A percentile compares a stretch with the other conserved stretches of the same genome.
Conservation (phyloP, 805 yeast species). For the Saccharomycopsis malanga region DNA sequence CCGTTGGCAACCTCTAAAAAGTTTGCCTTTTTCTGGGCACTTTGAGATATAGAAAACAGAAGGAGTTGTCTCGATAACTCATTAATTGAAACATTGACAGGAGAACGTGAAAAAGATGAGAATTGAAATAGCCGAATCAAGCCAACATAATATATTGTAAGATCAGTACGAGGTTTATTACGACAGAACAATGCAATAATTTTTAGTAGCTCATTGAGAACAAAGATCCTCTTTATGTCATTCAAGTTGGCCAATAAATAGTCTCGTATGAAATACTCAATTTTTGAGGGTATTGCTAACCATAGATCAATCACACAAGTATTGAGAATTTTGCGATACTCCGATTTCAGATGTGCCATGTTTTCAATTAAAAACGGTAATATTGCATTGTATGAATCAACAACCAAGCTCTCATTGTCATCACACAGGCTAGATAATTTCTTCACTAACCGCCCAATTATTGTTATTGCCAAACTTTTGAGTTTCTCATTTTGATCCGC, state of each 20-base stretch:
- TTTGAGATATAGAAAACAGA: conserved; percentile 2
- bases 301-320: conserved; percentile 30
- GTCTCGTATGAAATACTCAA: conserved; percentile 28
- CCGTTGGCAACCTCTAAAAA: conserved; percentile 10
- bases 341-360: conserved; percentile 1
- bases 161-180: conserved; percentile 29
- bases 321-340: not conserved
- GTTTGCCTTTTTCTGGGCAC: conserved; percentile 1
- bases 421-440: conserved; percentile 14
- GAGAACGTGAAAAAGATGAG: conserved; percentile 5
- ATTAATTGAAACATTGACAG: conserved; percentile 4
- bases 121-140: conserved; percentile 23
- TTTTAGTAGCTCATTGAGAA: conserved; percentile 24
- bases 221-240: conserved; percentile 25
- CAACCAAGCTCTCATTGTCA: conserved; percentile 5
- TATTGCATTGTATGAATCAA: not conserved
- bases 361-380: conserved; percentile 13
- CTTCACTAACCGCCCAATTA: conserved; percentile 15
- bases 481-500: not conserved
- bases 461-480: conserved; percentile 10
- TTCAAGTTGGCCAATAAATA: conserved; percentile 27
- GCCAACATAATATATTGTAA: conserved; percentile 16
- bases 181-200: conserved; percentile 27
- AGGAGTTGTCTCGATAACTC: conserved; percentile 5
- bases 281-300: conserved; percentile 30